A percentile compares a stretch with the other conserved stretches of the same genome.
These are phyloP conservation scores for Penicillium sp. DNA, from an alignment of 2,329 filamentous ascomycete genomes.

Conservation along the genomic window DNA sequence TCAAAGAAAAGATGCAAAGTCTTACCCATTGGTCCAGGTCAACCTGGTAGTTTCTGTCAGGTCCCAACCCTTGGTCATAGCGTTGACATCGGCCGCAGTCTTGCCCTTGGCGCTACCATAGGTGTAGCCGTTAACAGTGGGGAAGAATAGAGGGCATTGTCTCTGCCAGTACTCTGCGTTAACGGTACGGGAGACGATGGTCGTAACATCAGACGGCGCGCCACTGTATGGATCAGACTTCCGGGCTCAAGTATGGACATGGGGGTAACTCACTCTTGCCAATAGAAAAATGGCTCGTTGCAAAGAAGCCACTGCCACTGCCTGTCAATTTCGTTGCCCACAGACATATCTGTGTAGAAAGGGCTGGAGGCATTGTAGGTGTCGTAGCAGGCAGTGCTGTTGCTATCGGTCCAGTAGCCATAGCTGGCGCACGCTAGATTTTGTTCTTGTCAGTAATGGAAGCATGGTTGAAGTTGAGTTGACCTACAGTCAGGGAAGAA, in stretches of 20 bases:
- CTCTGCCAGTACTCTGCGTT: conserved; percentile 54
- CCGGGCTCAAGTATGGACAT: neutral
- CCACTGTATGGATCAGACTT: conserved; percentile 42
- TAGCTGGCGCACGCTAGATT: conserved; percentile 47
- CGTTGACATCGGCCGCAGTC: conserved; percentile 53
- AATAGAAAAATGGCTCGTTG: conserved; percentile 63
- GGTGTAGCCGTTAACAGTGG: conserved; percentile 49
- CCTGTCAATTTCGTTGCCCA: conserved; percentile 49
- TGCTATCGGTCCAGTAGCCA: conserved; percentile 49
- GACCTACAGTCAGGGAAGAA: conserved; percentile 52
- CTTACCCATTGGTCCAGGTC: conserved; percentile 57
- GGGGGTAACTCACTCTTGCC: conserved; percentile 48
- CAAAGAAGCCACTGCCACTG: conserved; percentile 64
- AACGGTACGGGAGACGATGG: conserved; percentile 55
- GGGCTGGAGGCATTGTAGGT: conserved; percentile 52
- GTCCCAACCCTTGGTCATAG: conserved; percentile 57
- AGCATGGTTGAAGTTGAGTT: neutral
- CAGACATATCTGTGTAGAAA: conserved; percentile 51
- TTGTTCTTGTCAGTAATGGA: neutral
- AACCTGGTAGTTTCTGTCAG: conserved; percentile 54
- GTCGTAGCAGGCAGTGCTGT: conserved; percentile 53
- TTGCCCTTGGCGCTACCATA: conserved; percentile 51
- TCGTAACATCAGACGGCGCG: conserved; percentile 46
- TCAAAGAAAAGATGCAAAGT: neutral
- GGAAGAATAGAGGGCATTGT: conserved; percentile 59